Base-by-base conservation (phyloP, 495 filamentous ascomycete species). In the Penicillium mononematosum region DNA sequence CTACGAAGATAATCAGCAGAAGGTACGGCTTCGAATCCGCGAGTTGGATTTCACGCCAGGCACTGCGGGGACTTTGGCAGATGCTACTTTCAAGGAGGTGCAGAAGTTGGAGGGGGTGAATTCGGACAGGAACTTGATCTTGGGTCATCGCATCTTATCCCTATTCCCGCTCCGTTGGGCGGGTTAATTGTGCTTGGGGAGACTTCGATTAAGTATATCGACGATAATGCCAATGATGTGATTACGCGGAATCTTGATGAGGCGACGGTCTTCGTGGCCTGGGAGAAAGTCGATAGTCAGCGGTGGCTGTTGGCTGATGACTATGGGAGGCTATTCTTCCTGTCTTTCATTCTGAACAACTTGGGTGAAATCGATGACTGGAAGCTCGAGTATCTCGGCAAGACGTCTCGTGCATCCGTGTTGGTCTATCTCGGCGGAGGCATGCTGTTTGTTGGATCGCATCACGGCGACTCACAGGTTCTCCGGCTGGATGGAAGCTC, bases 391-490 rank as follows among this genome's bases (percentile, higher is more conserved):
- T 70, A 74, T n/a, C 72, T 93, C 46, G 89, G 89, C 29, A 70
- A 77, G 55, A 92, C 85, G 2, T 87, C 91, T 19, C 81, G 89
- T 57, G 87, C 94, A 3, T 87, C 81, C 38, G 80, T 80, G 20
- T 71, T 99, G 42, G 85, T 97, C 5, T 91, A 95, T 69, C 78
- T 98, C 27, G 89, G 86, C 19, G 79, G 83, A 24, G 85, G 86
- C 0, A 69, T 86, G 29, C 68, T 96, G 8, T 99, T 92, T 69
- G 82, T 98, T 31, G 95, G 89, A 3, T 97, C 94, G 5, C 92
- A 96, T 69, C 87, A 91, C 61, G 92, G 92, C 11, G 90, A 99
- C 68, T 95, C 90, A 0, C 92, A 97, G 66, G 77, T 98, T 2
- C 78, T 96, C 50, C 79, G 79, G 16, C 79, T 95, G 38, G 73